These are phyloP conservation scores for Dendrobium officinale DNA, from an alignment of 106 monocot species.

Conservation along the genomic window DNA sequence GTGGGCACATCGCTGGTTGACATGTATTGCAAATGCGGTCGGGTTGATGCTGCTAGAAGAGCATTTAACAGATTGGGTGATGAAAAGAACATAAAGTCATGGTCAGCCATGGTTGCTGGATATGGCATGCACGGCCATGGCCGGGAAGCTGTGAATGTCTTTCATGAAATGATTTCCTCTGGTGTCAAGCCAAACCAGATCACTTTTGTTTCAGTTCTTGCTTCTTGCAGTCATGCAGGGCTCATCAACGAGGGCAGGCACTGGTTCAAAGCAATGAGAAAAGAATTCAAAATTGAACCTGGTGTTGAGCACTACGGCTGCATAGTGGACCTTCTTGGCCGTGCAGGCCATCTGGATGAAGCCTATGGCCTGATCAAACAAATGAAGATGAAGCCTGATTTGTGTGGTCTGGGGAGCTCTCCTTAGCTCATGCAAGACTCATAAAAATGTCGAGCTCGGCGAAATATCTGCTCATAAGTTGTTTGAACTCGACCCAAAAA, in stretches of 20 bases:
- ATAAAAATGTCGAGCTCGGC: constrained; percentile 75
- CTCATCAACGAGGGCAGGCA: constrained; percentile 56
- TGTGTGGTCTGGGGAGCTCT: constrained; percentile 73
- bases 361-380: constrained; percentile 55
- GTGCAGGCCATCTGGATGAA: constrained; percentile 60
- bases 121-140: constrained; percentile 77
- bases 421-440: constrained; percentile 63
- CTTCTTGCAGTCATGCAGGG: constrained; percentile 85
- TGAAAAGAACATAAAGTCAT: constrained; percentile 60
- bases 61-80: constrained; percentile 46
- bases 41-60: constrained; percentile 55
- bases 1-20: constrained; percentile 71
- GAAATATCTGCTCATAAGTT: constrained; percentile 60
- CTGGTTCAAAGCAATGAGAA: constrained; percentile 61
- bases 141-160: constrained; percentile 64
- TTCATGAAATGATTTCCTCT: constrained; percentile 45
- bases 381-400: constrained; percentile 75
- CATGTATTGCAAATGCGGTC: constrained; percentile 93
- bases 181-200: constrained; percentile 60
- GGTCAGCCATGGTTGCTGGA: constrained; percentile 77
- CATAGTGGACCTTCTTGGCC: constrained; percentile 85
- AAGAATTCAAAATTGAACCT: constrained; percentile 52
- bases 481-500: constrained; percentile 70
- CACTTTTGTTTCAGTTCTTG: constrained; percentile 71
- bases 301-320: constrained; percentile 90